phyloP scores from a whole-genome alignment of 1,284 basidiomycete species.

The Mixia osmundae region DNA sequence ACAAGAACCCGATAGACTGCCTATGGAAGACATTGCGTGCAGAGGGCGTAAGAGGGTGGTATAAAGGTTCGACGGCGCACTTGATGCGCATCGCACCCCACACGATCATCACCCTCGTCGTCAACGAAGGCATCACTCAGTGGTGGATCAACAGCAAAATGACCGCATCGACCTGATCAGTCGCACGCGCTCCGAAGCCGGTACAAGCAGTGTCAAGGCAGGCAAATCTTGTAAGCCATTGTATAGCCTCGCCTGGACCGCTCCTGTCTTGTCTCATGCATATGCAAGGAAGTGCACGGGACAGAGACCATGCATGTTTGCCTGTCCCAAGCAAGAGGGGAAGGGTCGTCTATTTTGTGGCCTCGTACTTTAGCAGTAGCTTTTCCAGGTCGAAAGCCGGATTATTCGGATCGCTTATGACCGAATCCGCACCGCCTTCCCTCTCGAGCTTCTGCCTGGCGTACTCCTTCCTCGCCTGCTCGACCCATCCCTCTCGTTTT shows the following conservation, averaged over 20 bases:
- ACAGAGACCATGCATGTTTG: too few species aligned
- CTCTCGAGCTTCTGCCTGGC: conserved; percentile 32
- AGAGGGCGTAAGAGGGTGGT: conserved; percentile 75
- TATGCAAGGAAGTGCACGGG: too few species aligned
- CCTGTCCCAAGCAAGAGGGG: too few species aligned
- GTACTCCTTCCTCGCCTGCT: conserved; percentile 77
- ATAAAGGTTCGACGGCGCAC: conserved; percentile 82
- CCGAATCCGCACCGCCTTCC: conserved; percentile 24
- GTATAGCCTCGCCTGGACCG: too few species aligned
- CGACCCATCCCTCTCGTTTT: conserved; percentile 50
- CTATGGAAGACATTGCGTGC: conserved; percentile 82
- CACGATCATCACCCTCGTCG: conserved; percentile 27
- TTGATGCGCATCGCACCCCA: conserved; percentile 78
- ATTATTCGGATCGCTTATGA: conserved; percentile 78
- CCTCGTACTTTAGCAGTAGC: too few species aligned
- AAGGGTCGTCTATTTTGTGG: too few species aligned
- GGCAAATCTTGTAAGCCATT: too few species aligned
- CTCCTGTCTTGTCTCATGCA: too few species aligned
- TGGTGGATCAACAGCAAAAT: conserved; percentile 4
- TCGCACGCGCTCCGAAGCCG: too few species aligned
- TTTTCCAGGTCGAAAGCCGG: conserved; percentile 93
- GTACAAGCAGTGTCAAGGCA: too few species aligned
- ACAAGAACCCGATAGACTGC: conserved; percentile 73
- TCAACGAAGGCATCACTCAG: conserved; percentile 12
- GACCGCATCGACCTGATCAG: too few species aligned